Percentiles rank a stretch among this genome's conserved stretches.
phyloP scores from a whole-genome alignment of 2,329 filamentous ascomycete genomes.

The Clarireedia monteithiana region DNA sequence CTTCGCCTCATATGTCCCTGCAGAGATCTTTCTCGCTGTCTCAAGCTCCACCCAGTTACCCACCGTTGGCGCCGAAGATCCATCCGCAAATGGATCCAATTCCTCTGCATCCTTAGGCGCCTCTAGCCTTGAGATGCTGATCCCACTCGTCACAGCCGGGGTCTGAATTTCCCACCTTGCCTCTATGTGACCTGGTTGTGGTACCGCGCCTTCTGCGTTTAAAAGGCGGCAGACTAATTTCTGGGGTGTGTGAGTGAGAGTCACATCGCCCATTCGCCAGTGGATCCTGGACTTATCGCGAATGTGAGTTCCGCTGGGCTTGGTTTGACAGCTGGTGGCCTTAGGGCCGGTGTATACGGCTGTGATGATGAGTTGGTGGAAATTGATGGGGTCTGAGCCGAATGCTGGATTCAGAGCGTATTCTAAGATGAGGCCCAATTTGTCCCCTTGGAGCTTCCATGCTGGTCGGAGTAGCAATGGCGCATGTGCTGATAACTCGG shows the following conservation, averaged over 20 bases:
- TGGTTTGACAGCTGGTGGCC: constrained; percentile 63
- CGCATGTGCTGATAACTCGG: constrained; percentile 44
- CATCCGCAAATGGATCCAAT: constrained; percentile 63
- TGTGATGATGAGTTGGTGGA: constrained; percentile 70
- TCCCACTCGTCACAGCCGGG: constrained; percentile 47
- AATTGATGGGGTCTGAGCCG: constrained; percentile 40
- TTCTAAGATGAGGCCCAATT: constrained; percentile 77
- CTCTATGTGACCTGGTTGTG: constrained; percentile 70
- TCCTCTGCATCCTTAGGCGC: constrained; percentile 44
- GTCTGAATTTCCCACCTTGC: constrained; percentile 65
- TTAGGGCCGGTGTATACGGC: constrained; percentile 61
- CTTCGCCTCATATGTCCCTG: constrained; percentile 60
- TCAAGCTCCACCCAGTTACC: constrained; percentile 59
- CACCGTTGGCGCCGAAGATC: constrained; percentile 32
- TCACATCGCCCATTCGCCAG: constrained; percentile 74
- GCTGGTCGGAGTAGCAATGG: constrained; percentile 53
- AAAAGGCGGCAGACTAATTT: constrained; percentile 79
- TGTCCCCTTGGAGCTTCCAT: constrained; percentile 79
- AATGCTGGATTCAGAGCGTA: constrained; percentile 71
- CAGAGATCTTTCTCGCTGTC: constrained; percentile 58
- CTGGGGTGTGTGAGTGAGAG: constrained; percentile 47
- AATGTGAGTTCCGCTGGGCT: constrained; percentile 70
- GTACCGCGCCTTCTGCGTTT: constrained; percentile 61
- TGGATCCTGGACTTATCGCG: constrained; percentile 71
- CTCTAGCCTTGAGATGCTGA: constrained; percentile 54